Evolutionary conservation across 768 basidiomycete species (phyloP).

Genomic region (Amanita rubescens): DNA sequence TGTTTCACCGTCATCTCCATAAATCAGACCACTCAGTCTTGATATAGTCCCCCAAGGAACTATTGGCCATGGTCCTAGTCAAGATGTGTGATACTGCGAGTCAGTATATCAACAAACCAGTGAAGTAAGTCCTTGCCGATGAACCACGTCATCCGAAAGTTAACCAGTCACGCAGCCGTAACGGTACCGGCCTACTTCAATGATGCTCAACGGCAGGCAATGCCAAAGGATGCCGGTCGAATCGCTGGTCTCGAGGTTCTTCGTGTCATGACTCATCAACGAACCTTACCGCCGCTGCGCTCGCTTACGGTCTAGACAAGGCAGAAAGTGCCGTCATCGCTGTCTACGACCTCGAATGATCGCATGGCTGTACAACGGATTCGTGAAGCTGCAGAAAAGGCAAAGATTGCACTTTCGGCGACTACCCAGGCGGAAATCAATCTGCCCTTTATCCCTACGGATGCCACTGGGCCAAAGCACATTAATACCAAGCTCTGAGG

Average conservation of each 20-base stretch:
- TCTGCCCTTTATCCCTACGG: slow-evolving; percentile 96
- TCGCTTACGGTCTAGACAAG: slow-evolving; percentile 95
- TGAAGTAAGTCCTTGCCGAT: slow-evolving; percentile 63
- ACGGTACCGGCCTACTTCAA: slow-evolving; percentile 99
- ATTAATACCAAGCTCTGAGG: slow-evolving; percentile 88
- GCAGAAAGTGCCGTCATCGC: slow-evolving; percentile 83
- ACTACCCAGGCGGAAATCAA: slow-evolving; percentile 96
- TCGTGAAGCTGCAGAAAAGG: slow-evolving; percentile 98
- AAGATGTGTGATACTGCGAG: slow-evolving; percentile 98
- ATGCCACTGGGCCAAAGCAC: slow-evolving; percentile 92
- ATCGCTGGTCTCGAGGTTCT: slow-evolving; percentile 97
- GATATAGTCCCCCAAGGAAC: slow-evolving; percentile 67
- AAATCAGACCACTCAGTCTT: slow-evolving; percentile 11
- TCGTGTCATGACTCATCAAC: slow-evolving; percentile 97
- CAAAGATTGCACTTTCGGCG: slow-evolving; percentile 96
- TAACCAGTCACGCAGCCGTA: slow-evolving; percentile 70
- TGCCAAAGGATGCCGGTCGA: slow-evolving; percentile 94
- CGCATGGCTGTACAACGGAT: slow-evolving; percentile 98
- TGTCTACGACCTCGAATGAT: slow-evolving; percentile 94
- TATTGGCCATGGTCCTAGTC: slow-evolving; percentile 67
- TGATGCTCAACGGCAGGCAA: slow-evolving; percentile 98
- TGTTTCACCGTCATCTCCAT: slow-evolving; percentile 21
- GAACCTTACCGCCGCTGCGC: slow-evolving; percentile 98
- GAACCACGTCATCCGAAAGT: not conserved
- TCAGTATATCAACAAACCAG: slow-evolving; percentile 77